Evolutionary conservation across 345 rosid genomes (phyloP).

Genomic region (Passiflora organensis): DNA sequence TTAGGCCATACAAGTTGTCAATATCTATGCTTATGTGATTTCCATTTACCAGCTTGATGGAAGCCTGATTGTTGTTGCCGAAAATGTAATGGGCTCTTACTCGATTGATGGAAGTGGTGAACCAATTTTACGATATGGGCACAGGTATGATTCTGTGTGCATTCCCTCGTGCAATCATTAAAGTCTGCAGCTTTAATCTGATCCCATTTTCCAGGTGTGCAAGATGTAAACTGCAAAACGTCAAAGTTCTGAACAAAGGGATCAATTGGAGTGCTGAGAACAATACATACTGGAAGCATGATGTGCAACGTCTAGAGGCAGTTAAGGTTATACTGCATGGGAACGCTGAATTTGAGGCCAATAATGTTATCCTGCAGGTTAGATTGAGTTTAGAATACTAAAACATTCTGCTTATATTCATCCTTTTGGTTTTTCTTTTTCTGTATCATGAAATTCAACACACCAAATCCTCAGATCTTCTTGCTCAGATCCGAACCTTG

Average conservation of each 20-base stretch:
- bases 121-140: slow-evolving; percentile 60
- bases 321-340: slow-evolving; percentile 73
- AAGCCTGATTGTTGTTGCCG: slow-evolving; percentile 68
- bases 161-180: not conserved
- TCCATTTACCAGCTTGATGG: slow-evolving; percentile 61
- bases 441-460: not conserved
- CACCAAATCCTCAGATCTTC: no score
- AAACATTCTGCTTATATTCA: not conserved
- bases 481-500: no score
- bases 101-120: slow-evolving; percentile 42
- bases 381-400: slow-evolving; percentile 3
- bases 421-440: not conserved
- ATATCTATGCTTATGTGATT: slow-evolving; percentile 21
- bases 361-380: slow-evolving; percentile 65
- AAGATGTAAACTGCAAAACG: slow-evolving; percentile 70
- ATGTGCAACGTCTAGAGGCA: slow-evolving; percentile 56
- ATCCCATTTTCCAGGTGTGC: slow-evolving; percentile 61
- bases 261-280: slow-evolving; percentile 67
- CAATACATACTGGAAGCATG: slow-evolving; percentile 85
- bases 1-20: not conserved
- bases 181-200: slow-evolving; percentile 5
- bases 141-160: slow-evolving; percentile 41
- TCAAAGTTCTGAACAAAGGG: slow-evolving; percentile 65
- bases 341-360: slow-evolving; percentile 90
- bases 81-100: slow-evolving; percentile 72